Conservation (phyloP, 371 early-diverging fungal species). For the Mortierella sp. region DNA sequence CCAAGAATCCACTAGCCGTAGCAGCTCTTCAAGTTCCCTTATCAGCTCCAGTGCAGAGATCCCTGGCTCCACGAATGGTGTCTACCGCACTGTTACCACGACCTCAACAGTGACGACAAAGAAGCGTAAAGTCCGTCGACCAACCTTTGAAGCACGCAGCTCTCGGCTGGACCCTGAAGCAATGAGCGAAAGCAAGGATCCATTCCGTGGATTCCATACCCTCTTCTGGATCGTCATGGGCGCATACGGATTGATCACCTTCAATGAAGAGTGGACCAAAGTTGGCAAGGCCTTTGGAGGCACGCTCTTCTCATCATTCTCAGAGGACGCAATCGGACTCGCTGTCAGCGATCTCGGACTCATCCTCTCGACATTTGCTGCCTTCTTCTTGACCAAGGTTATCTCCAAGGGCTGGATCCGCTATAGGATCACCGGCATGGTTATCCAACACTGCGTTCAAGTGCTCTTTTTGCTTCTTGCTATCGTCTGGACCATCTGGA, state of each 20-base stretch:
- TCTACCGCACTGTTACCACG: slow-evolving; percentile 36
- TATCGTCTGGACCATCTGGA: slow-evolving; percentile 74
- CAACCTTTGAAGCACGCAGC: slow-evolving; percentile 50
- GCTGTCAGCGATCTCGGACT: slow-evolving; percentile 75
- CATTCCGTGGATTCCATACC: slow-evolving; percentile 89
- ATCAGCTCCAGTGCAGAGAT: slow-evolving; percentile 31
- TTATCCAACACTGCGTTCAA: slow-evolving; percentile 81
- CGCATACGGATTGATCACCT: slow-evolving; percentile 76
- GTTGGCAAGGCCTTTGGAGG: slow-evolving; percentile 76
- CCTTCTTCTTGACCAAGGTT: slow-evolving; percentile 69
- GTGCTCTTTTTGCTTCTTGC: slow-evolving; percentile 68
- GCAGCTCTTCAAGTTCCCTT: slow-evolving; percentile 17
- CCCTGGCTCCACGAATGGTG: slow-evolving; percentile 20
- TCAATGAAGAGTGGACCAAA: slow-evolving; percentile 72
- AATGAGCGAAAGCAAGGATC: slow-evolving; percentile 55
- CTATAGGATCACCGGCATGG: slow-evolving; percentile 62
- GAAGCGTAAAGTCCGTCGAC: slow-evolving; percentile 45
- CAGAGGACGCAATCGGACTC: slow-evolving; percentile 71
- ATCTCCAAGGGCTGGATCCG: slow-evolving; percentile 65
- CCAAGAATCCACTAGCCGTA: neutral
- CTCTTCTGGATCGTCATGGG: slow-evolving; percentile 93
- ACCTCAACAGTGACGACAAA: slow-evolving; percentile 26
- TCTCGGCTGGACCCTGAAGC: slow-evolving; percentile 55
- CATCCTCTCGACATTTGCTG: slow-evolving; percentile 68
- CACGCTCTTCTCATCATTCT: slow-evolving; percentile 69